Evolutionary conservation across 2,329 filamentous ascomycete species (phyloP).

Genomic region (Pseudocercospora vitis): DNA sequence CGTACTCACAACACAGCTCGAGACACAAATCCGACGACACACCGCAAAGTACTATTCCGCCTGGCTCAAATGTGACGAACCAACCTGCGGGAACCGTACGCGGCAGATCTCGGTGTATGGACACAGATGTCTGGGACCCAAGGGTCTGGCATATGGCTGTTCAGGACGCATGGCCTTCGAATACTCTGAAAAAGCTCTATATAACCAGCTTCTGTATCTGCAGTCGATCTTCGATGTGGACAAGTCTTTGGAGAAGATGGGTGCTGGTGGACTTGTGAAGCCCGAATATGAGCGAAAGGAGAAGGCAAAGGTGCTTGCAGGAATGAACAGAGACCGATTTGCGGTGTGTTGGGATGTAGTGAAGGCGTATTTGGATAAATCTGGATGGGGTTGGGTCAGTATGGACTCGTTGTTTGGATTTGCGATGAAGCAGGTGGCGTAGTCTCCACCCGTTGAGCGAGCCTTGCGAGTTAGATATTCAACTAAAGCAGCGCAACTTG

Average conservation of each 20-base stretch:
- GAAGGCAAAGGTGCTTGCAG: constrained; percentile 65
- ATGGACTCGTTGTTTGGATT: constrained; percentile 51
- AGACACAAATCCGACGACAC: constrained; percentile 75
- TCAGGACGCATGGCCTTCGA: constrained; percentile 85
- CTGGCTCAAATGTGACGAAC: constrained; percentile 87
- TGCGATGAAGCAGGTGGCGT: constrained; percentile 36
- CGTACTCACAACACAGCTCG: constrained; percentile 80
- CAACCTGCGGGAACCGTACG: constrained; percentile 81
- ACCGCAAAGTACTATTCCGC: constrained; percentile 87
- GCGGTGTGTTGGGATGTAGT: constrained; percentile 73
- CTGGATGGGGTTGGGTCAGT: constrained; percentile 46
- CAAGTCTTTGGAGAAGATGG: constrained; percentile 60
- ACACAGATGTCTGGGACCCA: constrained; percentile 81
- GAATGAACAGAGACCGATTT: constrained; percentile 80
- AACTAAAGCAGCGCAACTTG: no score
- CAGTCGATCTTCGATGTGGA: constrained; percentile 85
- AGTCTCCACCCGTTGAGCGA: no score
- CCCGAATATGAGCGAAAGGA: constrained; percentile 60
- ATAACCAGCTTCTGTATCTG: constrained; percentile 92
- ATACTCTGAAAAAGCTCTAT: constrained; percentile 82
- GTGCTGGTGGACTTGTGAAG: constrained; percentile 33
- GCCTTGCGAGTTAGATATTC: no score
- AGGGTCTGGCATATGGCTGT: constrained; percentile 80
- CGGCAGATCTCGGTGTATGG: constrained; percentile 93
- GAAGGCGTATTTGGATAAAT: constrained; percentile 51